These are phyloP conservation scores for Iberis pinnata DNA, from an alignment of 345 rosid genomes.

Conservation along the genomic window DNA sequence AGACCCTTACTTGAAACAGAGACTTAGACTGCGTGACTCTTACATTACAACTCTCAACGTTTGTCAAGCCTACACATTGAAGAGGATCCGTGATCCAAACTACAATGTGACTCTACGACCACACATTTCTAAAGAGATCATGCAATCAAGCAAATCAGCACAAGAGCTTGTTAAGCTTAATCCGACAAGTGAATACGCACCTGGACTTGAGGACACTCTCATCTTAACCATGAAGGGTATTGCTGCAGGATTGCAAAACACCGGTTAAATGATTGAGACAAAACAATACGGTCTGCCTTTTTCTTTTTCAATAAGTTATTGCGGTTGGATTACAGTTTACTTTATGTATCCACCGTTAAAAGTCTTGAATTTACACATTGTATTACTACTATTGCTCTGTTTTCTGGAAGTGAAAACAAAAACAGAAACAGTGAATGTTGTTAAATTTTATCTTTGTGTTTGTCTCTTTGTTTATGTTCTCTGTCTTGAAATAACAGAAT, in stretches of 20 bases:
- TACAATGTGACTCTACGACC: slow-evolving; percentile 67
- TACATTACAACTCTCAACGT: slow-evolving; percentile 97
- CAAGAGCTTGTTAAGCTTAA: slow-evolving; percentile 65
- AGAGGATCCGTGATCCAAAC: slow-evolving; percentile 79
- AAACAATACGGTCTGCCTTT: not conserved
- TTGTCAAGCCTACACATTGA: slow-evolving; percentile 92
- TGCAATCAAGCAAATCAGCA: slow-evolving; percentile 62
- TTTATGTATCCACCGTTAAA: slow-evolving; percentile 30
- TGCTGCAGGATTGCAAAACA: slow-evolving; percentile 93
- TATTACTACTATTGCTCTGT: slow-evolving; percentile 19
- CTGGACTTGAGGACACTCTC: slow-evolving; percentile 88
- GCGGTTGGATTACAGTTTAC: slow-evolving; percentile 32
- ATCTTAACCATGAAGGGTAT: slow-evolving; percentile 97
- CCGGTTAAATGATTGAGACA: slow-evolving; percentile 43
- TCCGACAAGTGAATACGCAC: slow-evolving; percentile 84
- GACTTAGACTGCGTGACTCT: slow-evolving; percentile 85
- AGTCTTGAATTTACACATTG: slow-evolving; percentile 10
- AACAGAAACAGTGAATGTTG: slow-evolving; percentile 19
- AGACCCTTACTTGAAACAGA: slow-evolving; percentile 87
- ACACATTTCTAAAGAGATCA: slow-evolving; percentile 65
- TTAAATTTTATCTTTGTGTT: not conserved
- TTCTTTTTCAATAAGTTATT: slow-evolving; percentile 13
- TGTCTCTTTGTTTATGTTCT: slow-evolving; percentile 3
- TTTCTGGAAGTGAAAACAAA: slow-evolving; percentile 22
- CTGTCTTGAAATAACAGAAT: slow-evolving; percentile 5